A percentile compares a stretch with the other conserved stretches of the same genome.
Evolutionary conservation across 108 stramenopile genomes (phyloP).

Genomic region (Pseudonitzschia pungens): DNA sequence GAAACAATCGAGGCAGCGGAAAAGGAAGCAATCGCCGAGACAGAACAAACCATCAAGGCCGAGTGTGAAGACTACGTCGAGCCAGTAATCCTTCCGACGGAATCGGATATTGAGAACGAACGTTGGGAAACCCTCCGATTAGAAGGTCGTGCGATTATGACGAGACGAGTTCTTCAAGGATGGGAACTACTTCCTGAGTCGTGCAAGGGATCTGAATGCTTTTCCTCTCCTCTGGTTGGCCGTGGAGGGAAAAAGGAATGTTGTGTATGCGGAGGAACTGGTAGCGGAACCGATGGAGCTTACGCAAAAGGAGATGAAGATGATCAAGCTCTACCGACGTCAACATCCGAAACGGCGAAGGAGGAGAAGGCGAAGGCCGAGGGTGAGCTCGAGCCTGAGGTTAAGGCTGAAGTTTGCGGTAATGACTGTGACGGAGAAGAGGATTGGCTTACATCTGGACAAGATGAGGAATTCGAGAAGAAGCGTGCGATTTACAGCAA

Average conservation of each 20-base stretch:
- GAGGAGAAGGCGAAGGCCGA: too few relatives aligned
- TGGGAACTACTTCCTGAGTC: slow-evolving; percentile 35
- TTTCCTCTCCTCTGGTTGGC: slow-evolving; percentile 35
- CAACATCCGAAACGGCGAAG: too few relatives aligned
- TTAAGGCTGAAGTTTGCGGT: not conserved
- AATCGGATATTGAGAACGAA: slow-evolving; percentile 23
- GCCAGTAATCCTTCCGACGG: slow-evolving; percentile 23
- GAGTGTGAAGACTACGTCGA: slow-evolving; percentile 36
- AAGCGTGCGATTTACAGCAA: slow-evolving; percentile 49
- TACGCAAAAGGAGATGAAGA: slow-evolving; percentile 17
- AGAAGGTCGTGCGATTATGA: slow-evolving; percentile 45
- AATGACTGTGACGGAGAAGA: not conserved
- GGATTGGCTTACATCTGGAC: not conserved
- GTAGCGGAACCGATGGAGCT: slow-evolving; percentile 48
- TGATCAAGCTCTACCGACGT: not conserved
- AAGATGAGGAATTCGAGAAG: slow-evolving; percentile 40
- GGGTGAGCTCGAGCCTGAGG: slow-evolving; percentile 4
- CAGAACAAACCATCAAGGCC: slow-evolving; percentile 25
- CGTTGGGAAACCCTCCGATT: slow-evolving; percentile 49
- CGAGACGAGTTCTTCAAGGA: slow-evolving; percentile 42
- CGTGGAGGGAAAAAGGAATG: slow-evolving; percentile 40
- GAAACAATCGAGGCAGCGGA: slow-evolving; percentile 40
- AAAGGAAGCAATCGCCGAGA: slow-evolving; percentile 39
- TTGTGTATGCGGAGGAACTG: slow-evolving; percentile 56
- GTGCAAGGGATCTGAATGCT: slow-evolving; percentile 47